Evolutionary conservation across 1,284 basidiomycete species (phyloP).

Genomic region (Fomitopsis pinicola): DNA sequence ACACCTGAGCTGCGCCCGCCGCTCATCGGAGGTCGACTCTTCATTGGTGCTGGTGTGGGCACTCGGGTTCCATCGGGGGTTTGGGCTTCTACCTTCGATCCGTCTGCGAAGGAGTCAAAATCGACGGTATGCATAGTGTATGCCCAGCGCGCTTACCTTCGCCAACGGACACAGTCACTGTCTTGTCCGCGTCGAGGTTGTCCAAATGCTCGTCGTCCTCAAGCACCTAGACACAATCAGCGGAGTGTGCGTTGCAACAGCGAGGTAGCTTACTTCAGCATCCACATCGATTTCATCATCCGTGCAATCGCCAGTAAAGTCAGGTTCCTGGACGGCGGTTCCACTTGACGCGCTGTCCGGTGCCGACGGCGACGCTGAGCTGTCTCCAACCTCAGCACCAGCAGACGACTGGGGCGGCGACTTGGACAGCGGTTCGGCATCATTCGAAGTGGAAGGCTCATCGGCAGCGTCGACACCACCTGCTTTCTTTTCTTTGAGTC

Average conservation of each 20-base stretch:
- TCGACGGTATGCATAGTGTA: not conserved
- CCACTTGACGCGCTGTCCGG: constrained; percentile 44
- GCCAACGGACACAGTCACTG: constrained; percentile 78
- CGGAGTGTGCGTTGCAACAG: not conserved
- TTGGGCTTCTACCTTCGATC: constrained; percentile 88
- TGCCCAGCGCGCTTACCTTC: constrained; percentile 50
- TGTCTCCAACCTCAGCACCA: constrained; percentile 24
- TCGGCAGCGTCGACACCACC: constrained; percentile 15
- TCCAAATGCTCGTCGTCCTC: constrained; percentile 66
- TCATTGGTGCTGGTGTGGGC: constrained; percentile 72
- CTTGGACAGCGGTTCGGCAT: constrained; percentile 11
- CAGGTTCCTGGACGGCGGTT: constrained; percentile 54
- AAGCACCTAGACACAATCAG: constrained; percentile 43
- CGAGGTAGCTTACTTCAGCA: constrained; percentile 44
- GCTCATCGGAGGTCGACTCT: constrained; percentile 31
- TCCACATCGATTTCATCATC: constrained; percentile 74
- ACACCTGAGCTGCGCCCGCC: constrained; percentile 37
- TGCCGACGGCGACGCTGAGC: constrained; percentile 19
- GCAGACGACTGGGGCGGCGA: constrained; percentile 23
- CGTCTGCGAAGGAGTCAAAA: constrained; percentile 47
- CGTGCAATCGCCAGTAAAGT: constrained; percentile 64
- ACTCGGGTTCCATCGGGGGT: constrained; percentile 95
- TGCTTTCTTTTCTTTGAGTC: constrained; percentile 72
- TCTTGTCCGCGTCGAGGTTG: constrained; percentile 67
- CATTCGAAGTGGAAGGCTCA: constrained; percentile 19